phyloP scores from a whole-genome alignment of 495 filamentous ascomycete genomes.

The Podospora sp. region DNA sequence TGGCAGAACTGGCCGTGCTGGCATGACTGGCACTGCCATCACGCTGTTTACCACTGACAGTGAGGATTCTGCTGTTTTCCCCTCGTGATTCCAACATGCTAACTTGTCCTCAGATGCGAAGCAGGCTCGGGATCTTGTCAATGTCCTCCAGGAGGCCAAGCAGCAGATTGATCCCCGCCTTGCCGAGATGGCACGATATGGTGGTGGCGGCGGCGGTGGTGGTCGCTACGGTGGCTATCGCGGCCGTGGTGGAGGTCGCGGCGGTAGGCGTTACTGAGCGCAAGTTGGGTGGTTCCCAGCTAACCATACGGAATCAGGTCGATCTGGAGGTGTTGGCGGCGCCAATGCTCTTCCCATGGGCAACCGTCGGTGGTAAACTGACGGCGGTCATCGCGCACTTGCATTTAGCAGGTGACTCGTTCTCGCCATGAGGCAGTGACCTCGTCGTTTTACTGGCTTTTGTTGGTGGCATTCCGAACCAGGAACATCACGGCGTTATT shows the following conservation, averaged over 20 bases:
- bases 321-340: slow-evolving; percentile 39
- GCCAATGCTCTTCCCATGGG: slow-evolving; percentile 51
- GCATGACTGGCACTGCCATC: slow-evolving; percentile 88
- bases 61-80: slow-evolving; percentile 58
- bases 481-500: slow-evolving; percentile 29
- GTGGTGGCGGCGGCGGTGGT: slow-evolving; percentile 76
- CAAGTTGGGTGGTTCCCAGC: slow-evolving; percentile 13
- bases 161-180: slow-evolving; percentile 97
- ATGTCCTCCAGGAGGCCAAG: slow-evolving; percentile 92
- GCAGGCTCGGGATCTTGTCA: slow-evolving; percentile 92
- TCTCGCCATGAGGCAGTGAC: slow-evolving; percentile 1
- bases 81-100: slow-evolving; percentile 27
- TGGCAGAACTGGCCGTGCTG: slow-evolving; percentile 94
- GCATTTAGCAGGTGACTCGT: background rate
- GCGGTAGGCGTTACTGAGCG: slow-evolving; percentile 26
- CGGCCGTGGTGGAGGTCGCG: slow-evolving; percentile 41
- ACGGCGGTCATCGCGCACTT: background rate
- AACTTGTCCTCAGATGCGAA: slow-evolving; percentile 73
- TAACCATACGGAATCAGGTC: slow-evolving; percentile 24
- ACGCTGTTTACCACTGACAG: slow-evolving; percentile 99
- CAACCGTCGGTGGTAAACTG: slow-evolving; percentile 51
- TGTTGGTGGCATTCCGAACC: slow-evolving; percentile 10
- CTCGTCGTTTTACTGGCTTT: slow-evolving; percentile 15
- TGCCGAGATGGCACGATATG: slow-evolving; percentile 91
- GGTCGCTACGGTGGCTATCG: slow-evolving; percentile 63